Conservation (phyloP, 2,329 filamentous ascomycete species). For the Aspergillus sp. region DNA sequence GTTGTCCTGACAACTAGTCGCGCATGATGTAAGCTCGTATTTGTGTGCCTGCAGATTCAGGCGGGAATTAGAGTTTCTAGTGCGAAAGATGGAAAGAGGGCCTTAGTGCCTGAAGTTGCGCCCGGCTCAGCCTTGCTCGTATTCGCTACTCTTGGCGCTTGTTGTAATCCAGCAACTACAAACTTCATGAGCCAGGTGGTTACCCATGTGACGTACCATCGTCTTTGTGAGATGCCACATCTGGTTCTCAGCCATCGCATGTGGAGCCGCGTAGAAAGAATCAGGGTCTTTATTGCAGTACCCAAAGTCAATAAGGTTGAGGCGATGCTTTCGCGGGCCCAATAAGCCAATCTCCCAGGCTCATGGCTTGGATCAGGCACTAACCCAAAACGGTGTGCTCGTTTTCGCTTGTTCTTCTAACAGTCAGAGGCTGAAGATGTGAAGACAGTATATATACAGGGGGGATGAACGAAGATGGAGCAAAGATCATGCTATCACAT, state of each 20-base stretch:
- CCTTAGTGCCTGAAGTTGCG: background rate
- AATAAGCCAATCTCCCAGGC: background rate
- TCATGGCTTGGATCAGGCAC: background rate
- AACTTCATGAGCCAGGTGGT: too few species aligned
- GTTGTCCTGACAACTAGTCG: conserved; percentile 17
- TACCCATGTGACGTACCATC: background rate
- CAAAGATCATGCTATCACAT: background rate
- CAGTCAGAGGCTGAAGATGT: background rate
- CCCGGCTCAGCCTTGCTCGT: conserved; percentile 18
- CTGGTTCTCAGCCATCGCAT: background rate
- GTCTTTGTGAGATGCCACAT: too few species aligned
- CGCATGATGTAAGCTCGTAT: background rate
- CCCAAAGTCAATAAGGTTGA: background rate
- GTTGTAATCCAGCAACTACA: background rate
- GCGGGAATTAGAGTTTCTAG: too few species aligned
- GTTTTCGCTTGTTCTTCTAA: conserved; percentile 24
- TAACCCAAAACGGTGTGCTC: conserved; percentile 19
- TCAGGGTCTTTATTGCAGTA: background rate
- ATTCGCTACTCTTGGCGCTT: conserved; percentile 12
- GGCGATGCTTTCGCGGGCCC: background rate
- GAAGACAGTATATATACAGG: conserved; percentile 3
- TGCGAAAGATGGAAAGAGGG: background rate
- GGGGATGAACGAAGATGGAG: background rate
- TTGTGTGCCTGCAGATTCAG: background rate
- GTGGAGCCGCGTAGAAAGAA: background rate